These are phyloP conservation scores for Setaria viridis DNA, from an alignment of 202 grass and related monocot genomes.

Conservation along the genomic window DNA sequence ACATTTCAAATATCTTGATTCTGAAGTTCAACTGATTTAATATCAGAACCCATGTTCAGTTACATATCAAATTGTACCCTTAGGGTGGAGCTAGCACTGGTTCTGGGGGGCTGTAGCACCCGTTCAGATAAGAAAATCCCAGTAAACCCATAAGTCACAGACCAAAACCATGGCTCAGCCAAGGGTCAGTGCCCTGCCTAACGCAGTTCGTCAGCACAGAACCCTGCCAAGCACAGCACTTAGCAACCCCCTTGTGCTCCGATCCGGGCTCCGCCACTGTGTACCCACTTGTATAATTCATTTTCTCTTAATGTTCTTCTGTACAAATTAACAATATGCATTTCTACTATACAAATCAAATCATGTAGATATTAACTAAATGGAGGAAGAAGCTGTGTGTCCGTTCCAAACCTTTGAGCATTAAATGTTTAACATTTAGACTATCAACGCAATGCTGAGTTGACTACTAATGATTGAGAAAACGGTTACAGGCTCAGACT, in stretches of 20 bases:
- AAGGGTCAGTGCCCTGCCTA: neutral
- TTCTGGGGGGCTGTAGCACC: neutral
- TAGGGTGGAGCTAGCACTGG: neutral
- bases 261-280: neutral
- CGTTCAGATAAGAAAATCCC: neutral
- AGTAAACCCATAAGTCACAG: neutral
- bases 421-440: neutral
- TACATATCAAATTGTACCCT: slow-evolving; percentile 17
- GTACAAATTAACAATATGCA: neutral
- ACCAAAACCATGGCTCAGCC: neutral
- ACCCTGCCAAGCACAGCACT: neutral
- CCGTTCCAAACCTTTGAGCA: slow-evolving; percentile 5
- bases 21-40: neutral
- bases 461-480: neutral
- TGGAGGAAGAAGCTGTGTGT: neutral
- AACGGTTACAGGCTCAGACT: neutral
- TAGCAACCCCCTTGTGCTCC: neutral
- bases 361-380: no score
- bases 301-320: neutral
- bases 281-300: neutral
- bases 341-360: neutral
- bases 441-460: neutral
- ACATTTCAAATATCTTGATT: slow-evolving; percentile 25
- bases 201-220: neutral
- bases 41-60: slow-evolving; percentile 1